Evolutionary conservation across 2,329 filamentous ascomycete species (phyloP), one percentile per base, ranked within the genome.

Genomic region (Saccharata proteae): DNA sequence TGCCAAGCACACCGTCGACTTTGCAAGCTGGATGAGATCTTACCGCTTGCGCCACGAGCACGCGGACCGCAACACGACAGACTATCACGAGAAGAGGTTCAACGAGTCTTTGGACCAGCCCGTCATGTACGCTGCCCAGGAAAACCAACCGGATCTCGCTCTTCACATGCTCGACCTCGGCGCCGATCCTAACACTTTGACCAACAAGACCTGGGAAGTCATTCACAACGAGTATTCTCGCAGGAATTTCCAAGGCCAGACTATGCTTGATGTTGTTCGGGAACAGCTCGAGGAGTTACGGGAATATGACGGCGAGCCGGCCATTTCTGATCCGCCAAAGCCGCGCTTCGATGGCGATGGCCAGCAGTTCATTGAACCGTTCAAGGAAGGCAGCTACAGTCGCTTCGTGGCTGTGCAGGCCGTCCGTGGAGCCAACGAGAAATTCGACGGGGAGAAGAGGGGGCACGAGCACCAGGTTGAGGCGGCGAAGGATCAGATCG

Each of bases 131-230:
- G 81, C 83, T 3, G 53, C 68, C 3, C 10, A 65, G 56, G 46
- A 51, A 6, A 65, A 71, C 43, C 36, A 74, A 44, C 52, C 57
- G n/a, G 55, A 62, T 1, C 47, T 74, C 5, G 72, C 71, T 1
- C 44, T 71, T 4, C 57, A 67, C 23, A 62, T 92, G 3, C 48
- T 92, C 2, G 57, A 69, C 11, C 59, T 59, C 11, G 80, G 80
- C 2, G 78, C 69, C 3, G 69, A 86, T 51, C 65, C 74, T 0
- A 81, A 80, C 39, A 63, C 65, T 0, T 43, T 83, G 22, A 68
- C 69, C 0, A 48, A 45, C 6, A 20, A 39, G 2, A 55, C 55
- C 3, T 51, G 58, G 39, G 34, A 30, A 6, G 28, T 39, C 2
- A 16, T 52, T 3, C 22, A 51, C 1, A 34, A 48, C 2, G 36